Conservation (phyloP, 106 monocot genomes). For the Alisma plantagoaquatica region DNA sequence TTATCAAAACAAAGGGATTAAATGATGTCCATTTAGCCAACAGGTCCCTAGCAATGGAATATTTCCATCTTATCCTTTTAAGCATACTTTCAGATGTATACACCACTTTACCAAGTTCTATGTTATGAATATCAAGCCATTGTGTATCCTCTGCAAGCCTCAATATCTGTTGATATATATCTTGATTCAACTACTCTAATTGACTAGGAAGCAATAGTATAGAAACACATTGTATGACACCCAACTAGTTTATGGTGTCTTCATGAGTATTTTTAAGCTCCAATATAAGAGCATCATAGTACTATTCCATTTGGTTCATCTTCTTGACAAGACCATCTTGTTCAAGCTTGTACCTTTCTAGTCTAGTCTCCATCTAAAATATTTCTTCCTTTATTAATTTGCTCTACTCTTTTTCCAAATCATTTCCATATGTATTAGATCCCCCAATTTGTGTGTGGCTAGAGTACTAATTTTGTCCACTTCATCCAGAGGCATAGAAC, state of each 20-base stretch:
- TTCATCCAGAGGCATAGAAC: neutral
- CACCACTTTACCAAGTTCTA: conserved; percentile 70
- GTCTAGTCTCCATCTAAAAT: conserved; percentile 45
- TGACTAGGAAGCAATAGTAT: conserved; percentile 62
- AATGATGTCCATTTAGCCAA: too few relatives aligned
- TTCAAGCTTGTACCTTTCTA: conserved; percentile 66
- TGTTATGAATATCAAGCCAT: conserved; percentile 45
- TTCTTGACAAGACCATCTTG: conserved; percentile 52
- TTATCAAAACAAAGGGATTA: too few relatives aligned
- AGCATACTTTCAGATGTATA: conserved; percentile 63
- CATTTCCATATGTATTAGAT: conserved; percentile 9
- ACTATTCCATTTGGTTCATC: conserved; percentile 76
- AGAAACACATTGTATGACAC: conserved; percentile 48
- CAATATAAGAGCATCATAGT: conserved; percentile 79
- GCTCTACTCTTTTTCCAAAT: conserved; percentile 18
- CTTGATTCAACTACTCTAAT: conserved; percentile 54
- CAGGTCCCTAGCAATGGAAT: conserved; percentile 57
- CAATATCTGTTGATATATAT: conserved; percentile 55
- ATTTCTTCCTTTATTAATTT: conserved; percentile 43
- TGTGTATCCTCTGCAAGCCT: conserved; percentile 53
- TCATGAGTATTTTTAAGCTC: conserved; percentile 71
- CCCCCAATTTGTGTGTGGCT: conserved; percentile 4
- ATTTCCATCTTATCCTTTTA: conserved; percentile 72
- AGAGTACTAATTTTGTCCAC: conserved; percentile 8
- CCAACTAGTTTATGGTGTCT: conserved; percentile 49